Percentiles rank a stretch among this genome's conserved stretches.
phyloP scores from a whole-genome alignment of 805 yeast species.

The Vanderwaltozyma polyspora region DNA sequence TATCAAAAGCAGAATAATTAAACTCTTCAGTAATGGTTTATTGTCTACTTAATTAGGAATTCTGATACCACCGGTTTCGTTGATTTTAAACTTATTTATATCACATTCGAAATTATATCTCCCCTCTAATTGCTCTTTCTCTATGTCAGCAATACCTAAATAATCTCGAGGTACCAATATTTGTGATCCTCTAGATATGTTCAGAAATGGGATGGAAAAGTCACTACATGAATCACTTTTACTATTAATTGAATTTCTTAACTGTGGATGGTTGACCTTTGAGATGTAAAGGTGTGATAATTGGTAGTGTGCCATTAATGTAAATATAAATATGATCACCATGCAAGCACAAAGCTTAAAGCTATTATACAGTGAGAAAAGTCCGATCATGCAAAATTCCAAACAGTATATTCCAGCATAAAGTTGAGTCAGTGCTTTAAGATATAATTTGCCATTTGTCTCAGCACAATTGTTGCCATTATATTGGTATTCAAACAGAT shows the following conservation, averaged over 20 bases:
- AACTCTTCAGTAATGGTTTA: not conserved
- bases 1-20: not conserved
- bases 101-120: slow-evolving; percentile 9
- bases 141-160: slow-evolving; percentile 25
- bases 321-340: slow-evolving; percentile 38
- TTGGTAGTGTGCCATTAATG: slow-evolving; percentile 47
- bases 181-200: not conserved
- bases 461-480: slow-evolving; percentile 44
- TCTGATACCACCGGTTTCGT: slow-evolving; percentile 8
- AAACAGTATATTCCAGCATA: slow-evolving; percentile 75
- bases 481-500: slow-evolving; percentile 50
- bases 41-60: slow-evolving; percentile 3
- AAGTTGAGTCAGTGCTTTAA: slow-evolving; percentile 62
- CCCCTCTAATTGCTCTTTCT: slow-evolving; percentile 8
- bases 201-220: not conserved
- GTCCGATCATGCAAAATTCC: slow-evolving; percentile 68
- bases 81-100: slow-evolving; percentile 6
- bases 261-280: slow-evolving; percentile 6
- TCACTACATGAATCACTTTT: not conserved
- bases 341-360: slow-evolving; percentile 37
- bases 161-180: slow-evolving; percentile 35
- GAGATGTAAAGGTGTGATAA: slow-evolving; percentile 26
- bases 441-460: slow-evolving; percentile 60
- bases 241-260: not conserved
- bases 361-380: slow-evolving; percentile 51